Evolutionary conservation across 1,139 yeast species (phyloP), one percentile per base, ranked within the genome.

Genomic region (Pneumocystis sp.): DNA sequence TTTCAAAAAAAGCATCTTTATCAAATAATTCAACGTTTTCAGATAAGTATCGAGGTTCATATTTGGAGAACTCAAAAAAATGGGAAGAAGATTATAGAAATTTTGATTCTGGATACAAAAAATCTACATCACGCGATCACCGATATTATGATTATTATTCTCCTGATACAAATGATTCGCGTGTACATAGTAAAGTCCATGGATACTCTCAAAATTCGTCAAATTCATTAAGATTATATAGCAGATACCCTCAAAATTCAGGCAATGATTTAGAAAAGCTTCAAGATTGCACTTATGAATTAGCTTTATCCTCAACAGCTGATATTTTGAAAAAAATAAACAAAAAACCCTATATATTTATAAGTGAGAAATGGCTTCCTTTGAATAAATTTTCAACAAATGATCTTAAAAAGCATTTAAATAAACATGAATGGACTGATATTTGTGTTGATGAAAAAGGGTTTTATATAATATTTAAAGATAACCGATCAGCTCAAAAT

Each of bases 401-500:
- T 65, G 88, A 84, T 68, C 73, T 86, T 63, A 82, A 84, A 70
- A 78, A 80, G 44, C 76, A 77, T 10, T 76, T 86, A 59, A 79
- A 77, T 29, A 81, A 74, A 66, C 86, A 86, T 70, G 83, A 81
- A 66, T 86, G 90, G 85, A 81, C 84, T 0, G 77, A 88, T 67
- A 82, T 88, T 1, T 72, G 86, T 63, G 79, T 83, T 3, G 91
- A 86, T 69, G 76, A 77, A 50, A 74, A 80, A 35, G 96, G 96
- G 0, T 85, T 86, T 70, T 89, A 82, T 71, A 78, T 89, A 61
- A 84, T 87, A 0, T 89, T 89, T 74, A 83, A 84, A 70, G 79
- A 83, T 44, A 74, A 83, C 31, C 76, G 77, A 59, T 89, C 87
- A 67, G 89, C 95, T 59, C 82, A 82, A 68, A 76, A 81, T 61